phyloP scores from a whole-genome alignment of 176 grass and related monocot species.

The Raddia guianensis region DNA sequence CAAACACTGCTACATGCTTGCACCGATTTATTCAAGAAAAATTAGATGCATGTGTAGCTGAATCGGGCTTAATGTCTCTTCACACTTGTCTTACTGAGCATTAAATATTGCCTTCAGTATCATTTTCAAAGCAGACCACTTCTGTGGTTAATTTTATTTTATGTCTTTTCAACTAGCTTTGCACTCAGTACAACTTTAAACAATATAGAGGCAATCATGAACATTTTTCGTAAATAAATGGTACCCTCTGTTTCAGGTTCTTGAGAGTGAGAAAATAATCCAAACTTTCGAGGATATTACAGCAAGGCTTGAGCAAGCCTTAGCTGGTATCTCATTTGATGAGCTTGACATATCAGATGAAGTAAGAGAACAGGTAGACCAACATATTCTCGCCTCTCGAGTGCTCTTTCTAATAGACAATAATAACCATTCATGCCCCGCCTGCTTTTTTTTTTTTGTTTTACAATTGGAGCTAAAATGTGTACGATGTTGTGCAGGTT shows the following conservation, averaged over 20 bases:
- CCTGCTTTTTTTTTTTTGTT: conserved; percentile 17
- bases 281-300: conserved; percentile 75
- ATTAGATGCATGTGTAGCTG: conserved; percentile 4
- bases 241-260: conserved; percentile 59
- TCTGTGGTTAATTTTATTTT: conserved; percentile 10
- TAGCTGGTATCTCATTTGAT: conserved; percentile 74
- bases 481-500: conserved; percentile 56
- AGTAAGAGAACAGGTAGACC: conserved; percentile 89
- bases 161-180: conserved; percentile 9
- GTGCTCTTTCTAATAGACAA: conserved; percentile 13
- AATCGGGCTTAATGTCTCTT: conserved; percentile 2
- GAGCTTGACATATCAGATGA: conserved; percentile 92
- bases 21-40: conserved; percentile 10
- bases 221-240: conserved; percentile 34
- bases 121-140: not conserved
- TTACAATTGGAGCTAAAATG: conserved; percentile 35
- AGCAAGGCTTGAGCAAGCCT: conserved; percentile 72
- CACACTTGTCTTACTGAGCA: not conserved
- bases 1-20: conserved; percentile 1
- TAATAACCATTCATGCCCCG: not conserved
- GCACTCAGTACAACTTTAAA: conserved; percentile 9
- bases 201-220: not conserved
- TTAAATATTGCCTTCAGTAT: conserved; percentile 4
- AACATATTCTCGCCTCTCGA: not conserved
- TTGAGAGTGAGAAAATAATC: conserved; percentile 76